Conservation (phyloP, 78 protist genomes). For the Blattamonas nauphoetae region DNA sequence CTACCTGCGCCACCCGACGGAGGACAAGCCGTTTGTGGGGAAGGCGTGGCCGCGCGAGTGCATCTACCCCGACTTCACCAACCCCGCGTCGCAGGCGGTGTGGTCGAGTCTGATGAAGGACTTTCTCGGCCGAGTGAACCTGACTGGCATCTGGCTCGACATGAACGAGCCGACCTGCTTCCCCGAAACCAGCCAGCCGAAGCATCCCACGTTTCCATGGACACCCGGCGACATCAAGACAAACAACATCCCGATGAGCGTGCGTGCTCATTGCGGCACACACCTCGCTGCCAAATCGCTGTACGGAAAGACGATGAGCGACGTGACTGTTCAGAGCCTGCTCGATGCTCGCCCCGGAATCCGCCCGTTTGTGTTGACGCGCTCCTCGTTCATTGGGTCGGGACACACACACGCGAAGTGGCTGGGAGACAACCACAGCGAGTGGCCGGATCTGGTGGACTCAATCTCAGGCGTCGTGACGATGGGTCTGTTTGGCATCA, state of each 20-base stretch:
- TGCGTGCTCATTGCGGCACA: background rate
- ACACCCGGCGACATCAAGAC: background rate
- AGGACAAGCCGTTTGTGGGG: background rate
- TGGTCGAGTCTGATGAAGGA: background rate
- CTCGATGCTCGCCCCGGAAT: background rate
- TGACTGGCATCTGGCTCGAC: conserved; percentile 3
- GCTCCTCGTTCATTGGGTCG: conserved; percentile 24
- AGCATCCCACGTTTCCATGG: background rate
- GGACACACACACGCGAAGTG: conserved; percentile 3
- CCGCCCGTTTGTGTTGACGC: background rate
- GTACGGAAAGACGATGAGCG: background rate
- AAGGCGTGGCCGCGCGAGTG: background rate
- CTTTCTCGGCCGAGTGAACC: background rate
- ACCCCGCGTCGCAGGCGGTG: background rate
- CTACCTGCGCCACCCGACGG: background rate
- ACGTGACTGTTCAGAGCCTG: conserved; percentile 4
- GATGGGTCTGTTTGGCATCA: background rate
- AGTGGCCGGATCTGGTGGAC: background rate
- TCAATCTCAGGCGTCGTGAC: conserved; percentile 8
- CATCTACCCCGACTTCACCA: conserved; percentile 3
- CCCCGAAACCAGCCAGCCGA: too few species aligned
- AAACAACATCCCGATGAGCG: background rate
- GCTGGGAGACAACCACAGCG: conserved; percentile 22
- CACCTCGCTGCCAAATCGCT: background rate
- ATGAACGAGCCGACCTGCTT: conserved; percentile 35